These are phyloP conservation scores for Magnusiomyces suaveolens DNA, from an alignment of 1,139 yeast species.

Conservation along the genomic window DNA sequence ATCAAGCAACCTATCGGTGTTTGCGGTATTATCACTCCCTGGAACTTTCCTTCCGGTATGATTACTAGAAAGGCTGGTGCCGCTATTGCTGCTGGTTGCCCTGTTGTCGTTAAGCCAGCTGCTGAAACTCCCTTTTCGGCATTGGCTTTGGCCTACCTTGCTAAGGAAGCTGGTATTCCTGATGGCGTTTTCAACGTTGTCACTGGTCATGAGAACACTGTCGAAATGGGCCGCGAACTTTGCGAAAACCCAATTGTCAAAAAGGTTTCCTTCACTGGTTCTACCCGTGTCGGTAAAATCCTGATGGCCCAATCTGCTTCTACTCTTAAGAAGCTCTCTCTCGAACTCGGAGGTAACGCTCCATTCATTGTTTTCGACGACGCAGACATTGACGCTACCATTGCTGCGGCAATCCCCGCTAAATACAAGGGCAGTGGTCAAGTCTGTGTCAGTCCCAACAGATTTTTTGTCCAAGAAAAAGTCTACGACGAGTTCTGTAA, in stretches of 20 bases:
- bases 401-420: conserved; percentile 56
- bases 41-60: conserved; percentile 97
- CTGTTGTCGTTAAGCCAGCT: conserved; percentile 84
- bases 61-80: conserved; percentile 86
- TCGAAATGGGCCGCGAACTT: conserved; percentile 54
- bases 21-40: conserved; percentile 84
- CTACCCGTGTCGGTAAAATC: conserved; percentile 72
- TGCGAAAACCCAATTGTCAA: conserved; percentile 60
- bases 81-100: conserved; percentile 88
- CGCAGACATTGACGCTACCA: conserved; percentile 69
- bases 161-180: conserved; percentile 79
- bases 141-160: conserved; percentile 63
- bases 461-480: conserved; percentile 55
- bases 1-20: conserved; percentile 79
- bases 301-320: conserved; percentile 69
- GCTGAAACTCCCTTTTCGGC: conserved; percentile 84
- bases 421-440: conserved; percentile 72
- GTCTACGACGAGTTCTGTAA: conserved; percentile 52
- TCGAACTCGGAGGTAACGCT: conserved; percentile 92
- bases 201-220: conserved; percentile 42
- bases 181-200: conserved; percentile 70
- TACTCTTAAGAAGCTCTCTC: conserved; percentile 71
- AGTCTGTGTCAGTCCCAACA: conserved; percentile 76
- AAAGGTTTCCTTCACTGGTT: conserved; percentile 85
- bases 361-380: conserved; percentile 84